Percentiles rank a stretch among this genome's conserved stretches.
Conservation (phyloP, 1,284 basidiomycete species). For the Ustilago loliicola region DNA sequence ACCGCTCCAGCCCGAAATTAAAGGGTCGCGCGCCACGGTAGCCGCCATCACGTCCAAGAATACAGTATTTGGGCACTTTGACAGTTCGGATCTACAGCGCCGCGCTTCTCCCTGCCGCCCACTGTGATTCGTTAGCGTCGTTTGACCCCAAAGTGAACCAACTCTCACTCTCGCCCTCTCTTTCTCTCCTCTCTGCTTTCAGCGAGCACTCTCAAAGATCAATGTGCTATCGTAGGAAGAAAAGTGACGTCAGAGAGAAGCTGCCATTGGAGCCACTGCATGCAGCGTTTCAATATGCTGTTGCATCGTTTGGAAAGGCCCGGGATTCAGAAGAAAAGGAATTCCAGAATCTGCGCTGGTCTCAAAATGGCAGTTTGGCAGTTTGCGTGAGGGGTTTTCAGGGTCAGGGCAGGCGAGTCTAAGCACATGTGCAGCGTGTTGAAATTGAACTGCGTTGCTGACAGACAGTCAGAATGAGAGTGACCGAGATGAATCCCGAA, state of each 20-base stretch:
- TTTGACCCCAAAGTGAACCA: background rate
- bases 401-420: background rate
- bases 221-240: too few relatives aligned
- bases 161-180: too few relatives aligned
- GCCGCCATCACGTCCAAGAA: too few relatives aligned
- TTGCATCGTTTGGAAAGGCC: background rate
- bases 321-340: background rate
- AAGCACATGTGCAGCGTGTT: background rate
- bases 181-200: background rate
- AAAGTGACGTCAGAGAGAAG: too few relatives aligned
- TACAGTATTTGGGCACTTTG: background rate
- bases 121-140: background rate
- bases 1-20: background rate
- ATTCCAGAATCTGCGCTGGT: background rate
- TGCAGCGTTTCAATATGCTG: too few relatives aligned
- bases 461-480: too few relatives aligned
- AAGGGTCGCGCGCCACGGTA: slow-evolving; percentile 1
- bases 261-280: too few relatives aligned
- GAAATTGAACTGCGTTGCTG: background rate
- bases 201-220: background rate
- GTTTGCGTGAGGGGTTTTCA: background rate
- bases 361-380: slow-evolving; percentile 6
- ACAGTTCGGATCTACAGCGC: slow-evolving; percentile 5
- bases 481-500: too few relatives aligned
- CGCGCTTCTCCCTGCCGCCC: background rate